Evolutionary conservation across 129 eudicot genomes (phyloP).

Genomic region (Ambrosia trifida): DNA sequence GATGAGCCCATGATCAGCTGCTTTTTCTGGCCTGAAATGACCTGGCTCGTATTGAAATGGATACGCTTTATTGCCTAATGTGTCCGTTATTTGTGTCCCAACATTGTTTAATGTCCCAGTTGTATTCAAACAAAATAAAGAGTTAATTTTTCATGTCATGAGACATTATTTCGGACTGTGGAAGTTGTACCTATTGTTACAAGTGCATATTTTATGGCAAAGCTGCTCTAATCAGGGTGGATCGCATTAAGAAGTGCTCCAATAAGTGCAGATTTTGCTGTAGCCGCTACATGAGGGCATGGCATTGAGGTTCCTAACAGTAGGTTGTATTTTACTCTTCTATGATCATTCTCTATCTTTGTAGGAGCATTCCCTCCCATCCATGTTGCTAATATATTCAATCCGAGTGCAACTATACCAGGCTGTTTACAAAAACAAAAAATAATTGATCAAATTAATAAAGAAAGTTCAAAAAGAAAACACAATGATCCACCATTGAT

Average conservation of each 20-base stretch:
- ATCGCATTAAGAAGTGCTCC: slow-evolving; percentile 61
- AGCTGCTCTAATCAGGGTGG: slow-evolving; percentile 70
- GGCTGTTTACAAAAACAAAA: slow-evolving; percentile 44
- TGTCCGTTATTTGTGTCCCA: slow-evolving; percentile 62
- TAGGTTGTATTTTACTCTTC: slow-evolving; percentile 53
- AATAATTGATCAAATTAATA: neutral
- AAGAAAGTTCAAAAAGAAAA: no score
- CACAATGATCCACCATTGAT: no score
- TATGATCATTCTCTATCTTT: slow-evolving; percentile 32
- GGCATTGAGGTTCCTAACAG: slow-evolving; percentile 83
- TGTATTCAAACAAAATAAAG: slow-evolving; percentile 30
- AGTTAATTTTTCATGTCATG: neutral
- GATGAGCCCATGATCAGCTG: slow-evolving; percentile 90
- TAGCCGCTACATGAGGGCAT: slow-evolving; percentile 71
- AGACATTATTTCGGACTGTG: neutral
- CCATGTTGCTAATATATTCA: slow-evolving; percentile 83
- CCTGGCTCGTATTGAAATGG: slow-evolving; percentile 88
- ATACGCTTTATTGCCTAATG: slow-evolving; percentile 64
- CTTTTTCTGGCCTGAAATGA: slow-evolving; percentile 77
- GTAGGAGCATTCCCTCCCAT: slow-evolving; percentile 49
- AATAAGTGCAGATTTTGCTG: no score
- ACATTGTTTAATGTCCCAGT: slow-evolving; percentile 59
- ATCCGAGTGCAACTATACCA: slow-evolving; percentile 72
- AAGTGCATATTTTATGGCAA: slow-evolving; percentile 71
- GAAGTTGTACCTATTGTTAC: slow-evolving; percentile 58